Percentiles rank a stretch among this genome's conserved stretches.
These are phyloP conservation scores for Epichloe hybrida DNA, from an alignment of 2,329 filamentous ascomycete species.

Conservation along the genomic window DNA sequence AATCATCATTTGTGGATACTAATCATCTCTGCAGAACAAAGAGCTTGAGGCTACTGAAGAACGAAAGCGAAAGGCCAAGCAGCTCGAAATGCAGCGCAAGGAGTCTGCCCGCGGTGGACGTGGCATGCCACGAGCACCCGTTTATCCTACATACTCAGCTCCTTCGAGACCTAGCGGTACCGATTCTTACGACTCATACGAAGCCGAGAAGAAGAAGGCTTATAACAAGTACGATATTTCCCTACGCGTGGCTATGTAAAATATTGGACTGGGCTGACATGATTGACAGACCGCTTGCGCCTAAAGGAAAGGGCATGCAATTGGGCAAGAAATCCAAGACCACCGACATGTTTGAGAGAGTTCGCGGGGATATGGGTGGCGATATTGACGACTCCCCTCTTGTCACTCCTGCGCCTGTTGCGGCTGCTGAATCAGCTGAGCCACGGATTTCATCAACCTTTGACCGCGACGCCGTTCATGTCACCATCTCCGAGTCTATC, in stretches of 20 bases:
- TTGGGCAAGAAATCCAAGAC: constrained; percentile 98
- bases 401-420: constrained; percentile 41
- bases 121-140: constrained; percentile 56
- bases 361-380: constrained; percentile 79
- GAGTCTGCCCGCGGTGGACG: constrained; percentile 73
- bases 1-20: constrained; percentile 7
- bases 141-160: constrained; percentile 81
- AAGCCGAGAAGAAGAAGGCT: constrained; percentile 92
- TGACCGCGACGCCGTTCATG: constrained; percentile 74
- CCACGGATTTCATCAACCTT: constrained; percentile 50
- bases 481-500: constrained; percentile 82
- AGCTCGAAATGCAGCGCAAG: constrained; percentile 97
- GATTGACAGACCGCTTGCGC: constrained; percentile 40
- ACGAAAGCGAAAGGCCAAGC: constrained; percentile 96
- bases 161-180: constrained; percentile 59
- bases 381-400: constrained; percentile 70
- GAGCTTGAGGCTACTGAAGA: constrained; percentile 96
- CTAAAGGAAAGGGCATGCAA: constrained; percentile 96
- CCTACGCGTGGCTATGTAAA: background rate
- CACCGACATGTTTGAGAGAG: constrained; percentile 92
- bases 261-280: background rate
- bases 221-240: constrained; percentile 53
- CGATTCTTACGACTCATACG: constrained; percentile 85
- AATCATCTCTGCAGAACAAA: constrained; percentile 58
- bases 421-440: constrained; percentile 37